Conservation (phyloP, 2,329 filamentous ascomycete genomes). For the Pestalotiopsis sp. region DNA sequence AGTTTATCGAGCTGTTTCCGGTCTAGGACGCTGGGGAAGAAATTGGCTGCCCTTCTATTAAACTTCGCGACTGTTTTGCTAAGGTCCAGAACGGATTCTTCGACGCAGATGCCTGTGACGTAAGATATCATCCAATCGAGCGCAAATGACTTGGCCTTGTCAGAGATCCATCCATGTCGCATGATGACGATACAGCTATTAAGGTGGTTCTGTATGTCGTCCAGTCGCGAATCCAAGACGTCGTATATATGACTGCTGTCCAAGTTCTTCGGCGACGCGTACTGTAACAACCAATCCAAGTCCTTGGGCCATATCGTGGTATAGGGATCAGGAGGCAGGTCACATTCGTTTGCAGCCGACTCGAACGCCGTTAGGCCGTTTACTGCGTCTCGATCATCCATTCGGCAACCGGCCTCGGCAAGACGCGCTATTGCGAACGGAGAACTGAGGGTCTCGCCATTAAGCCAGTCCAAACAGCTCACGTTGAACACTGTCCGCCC, state of each 20-base stretch:
- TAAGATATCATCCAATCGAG: background rate
- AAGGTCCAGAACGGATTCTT: background rate
- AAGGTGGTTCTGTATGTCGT: background rate
- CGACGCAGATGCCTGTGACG: background rate
- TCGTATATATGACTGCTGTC: background rate
- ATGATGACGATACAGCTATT: background rate
- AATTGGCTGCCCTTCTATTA: background rate
- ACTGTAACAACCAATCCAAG: background rate
- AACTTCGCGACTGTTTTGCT: background rate
- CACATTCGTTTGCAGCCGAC: background rate
- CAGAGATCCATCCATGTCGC: background rate
- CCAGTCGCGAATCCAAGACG: background rate
- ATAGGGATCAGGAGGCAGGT: background rate
- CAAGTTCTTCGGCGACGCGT: background rate
- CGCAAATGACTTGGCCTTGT: background rate
- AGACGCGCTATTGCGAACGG: background rate
- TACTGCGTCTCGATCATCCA: background rate
- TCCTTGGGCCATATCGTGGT: no score
- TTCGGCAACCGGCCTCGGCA: background rate
- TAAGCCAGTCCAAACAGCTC: background rate
- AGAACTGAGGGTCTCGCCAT: background rate
- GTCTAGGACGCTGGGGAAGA: background rate
- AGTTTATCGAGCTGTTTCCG: background rate
- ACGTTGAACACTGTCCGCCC: background rate
- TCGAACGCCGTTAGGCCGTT: background rate